Evolutionary conservation across 2,329 filamentous ascomycete species (phyloP).

Genomic region (Cladosporium sp.): DNA sequence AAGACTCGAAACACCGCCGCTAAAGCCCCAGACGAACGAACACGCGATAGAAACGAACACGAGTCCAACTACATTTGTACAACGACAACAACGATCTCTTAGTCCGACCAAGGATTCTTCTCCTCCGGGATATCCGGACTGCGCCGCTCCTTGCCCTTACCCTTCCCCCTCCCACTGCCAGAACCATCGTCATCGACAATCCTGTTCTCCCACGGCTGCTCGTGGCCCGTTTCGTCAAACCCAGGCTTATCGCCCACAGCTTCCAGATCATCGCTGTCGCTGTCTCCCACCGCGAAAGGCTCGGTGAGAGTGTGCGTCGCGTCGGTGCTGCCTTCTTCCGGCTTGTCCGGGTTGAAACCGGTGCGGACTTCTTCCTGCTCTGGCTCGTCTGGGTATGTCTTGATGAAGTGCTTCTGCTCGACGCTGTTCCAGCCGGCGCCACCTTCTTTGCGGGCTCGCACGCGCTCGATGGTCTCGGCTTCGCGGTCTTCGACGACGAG

Average conservation of each 20-base stretch:
- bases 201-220: conserved; percentile 35
- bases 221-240: conserved; percentile 28
- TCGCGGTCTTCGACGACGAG: conserved; percentile 64
- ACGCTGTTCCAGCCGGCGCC: conserved; percentile 61
- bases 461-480: conserved; percentile 62
- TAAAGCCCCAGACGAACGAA: background rate
- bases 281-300: conserved; percentile 46
- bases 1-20: background rate
- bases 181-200: background rate
- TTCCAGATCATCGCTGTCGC: conserved; percentile 36
- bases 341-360: conserved; percentile 55
- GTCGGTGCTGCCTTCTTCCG: conserved; percentile 45
- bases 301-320: conserved; percentile 46
- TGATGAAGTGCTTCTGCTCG: conserved; percentile 55
- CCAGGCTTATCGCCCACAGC: conserved; percentile 24
- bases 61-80: background rate
- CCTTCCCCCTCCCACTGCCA: conserved; percentile 10
- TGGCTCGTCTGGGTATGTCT: conserved; percentile 51
- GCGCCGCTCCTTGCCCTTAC: conserved; percentile 4
- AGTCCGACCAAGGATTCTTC: conserved; percentile 19
- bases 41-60: background rate
- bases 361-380: conserved; percentile 54
- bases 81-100: background rate
- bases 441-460: conserved; percentile 62
- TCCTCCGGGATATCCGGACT: conserved; percentile 16